Evolutionary conservation across 2,329 filamentous ascomycete genomes (phyloP), one percentile per base, ranked within the genome.

Genomic region (Gyromitra esculenta): DNA sequence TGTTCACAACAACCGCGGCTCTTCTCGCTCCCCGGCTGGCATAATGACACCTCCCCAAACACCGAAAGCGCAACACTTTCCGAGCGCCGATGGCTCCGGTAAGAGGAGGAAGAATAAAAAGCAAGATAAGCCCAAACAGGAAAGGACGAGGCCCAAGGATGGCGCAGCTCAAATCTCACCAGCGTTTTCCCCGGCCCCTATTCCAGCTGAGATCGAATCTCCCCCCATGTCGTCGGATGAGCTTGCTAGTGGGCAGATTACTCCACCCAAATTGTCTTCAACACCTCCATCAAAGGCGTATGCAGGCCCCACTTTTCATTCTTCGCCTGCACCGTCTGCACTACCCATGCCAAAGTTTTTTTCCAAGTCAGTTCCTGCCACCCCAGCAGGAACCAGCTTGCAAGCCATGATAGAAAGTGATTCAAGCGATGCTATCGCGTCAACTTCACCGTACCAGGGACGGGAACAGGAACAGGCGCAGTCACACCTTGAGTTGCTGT

Each of bases 251-350:
- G 71, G 71, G 11, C 70, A 77, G 56, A 77, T 64, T 59, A 75
- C 70, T 57, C 64, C 71, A 15, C 43, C 64, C 37, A 77, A 70
- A 50, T 7, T 56, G 7, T 56, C 71, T 50, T 75, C 52, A 50
- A 75, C 71, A 25, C 75, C 59, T 15, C 75, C 75, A 48, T 65
- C 64, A 65, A 86, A 89, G 76, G 90, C 91, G 59, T 99, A 97
- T 84, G 96, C 96, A 50, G 96, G 95, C 13, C 92, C 95, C 43
- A 96, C 94, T 4, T 99, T 98, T 83, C 94, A 97, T 83, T 92
- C 94, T 52, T 98, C 96, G 7, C 96, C 96, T 21, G 95, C 94
- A 1, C 92, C 96, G 0, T 96, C 94, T 7, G 90, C 93, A 31
- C 86, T 99, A 41, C 96, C 96, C 0, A 91, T 97, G 75, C 96